Evolutionary conservation across 345 rosid genomes (phyloP), one percentile per base, ranked within the genome.

Genomic region (Salix dunnii): DNA sequence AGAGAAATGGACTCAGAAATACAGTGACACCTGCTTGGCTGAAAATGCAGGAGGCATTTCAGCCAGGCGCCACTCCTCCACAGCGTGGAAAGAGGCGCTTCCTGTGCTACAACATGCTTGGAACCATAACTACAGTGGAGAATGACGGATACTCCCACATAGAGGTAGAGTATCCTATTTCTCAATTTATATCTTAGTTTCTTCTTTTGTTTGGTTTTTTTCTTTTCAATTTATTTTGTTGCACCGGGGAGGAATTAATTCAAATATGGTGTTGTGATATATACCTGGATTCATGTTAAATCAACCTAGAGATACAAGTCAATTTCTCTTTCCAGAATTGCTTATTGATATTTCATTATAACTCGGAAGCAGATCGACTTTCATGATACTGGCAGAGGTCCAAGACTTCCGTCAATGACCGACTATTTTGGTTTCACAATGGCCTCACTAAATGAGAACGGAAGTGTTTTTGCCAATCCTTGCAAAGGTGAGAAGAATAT

Each of bases 381-480:
- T 83, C 99, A 96, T 86, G 99, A 96, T 75, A 96, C 99, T 53
- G 86, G 98, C 73, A 89, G 86, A 81, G 96, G 99, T 79, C 91
- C 94, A 70, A 90, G 97, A 79, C 92, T 96, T 80, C 94, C 98
- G 55, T 86, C 99, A 36, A 96, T 96, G 99, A 91, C 91, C 13
- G 99, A 96, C 87, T 83, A 93, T 72, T 96, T 90, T 76, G 99
- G 99, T 77, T 96, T 96, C 87, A 93, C 96, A 40, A 86, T 96
- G 91, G 99, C 99, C 73, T 86, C 98, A 43, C 70, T 93, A 74
- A 93, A 91, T 72, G 99, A 90, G 84, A 88, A 78, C 85, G 97
- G 99, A 68, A 86, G 98, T 81, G 97, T 88, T 77, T 93, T 96
- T 82, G 99, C 98, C 69, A 96, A 93, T 81, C 94, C 92, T 40